These are phyloP conservation scores for Agrocybe praecox DNA, from an alignment of 768 basidiomycete species.

Conservation along the genomic window DNA sequence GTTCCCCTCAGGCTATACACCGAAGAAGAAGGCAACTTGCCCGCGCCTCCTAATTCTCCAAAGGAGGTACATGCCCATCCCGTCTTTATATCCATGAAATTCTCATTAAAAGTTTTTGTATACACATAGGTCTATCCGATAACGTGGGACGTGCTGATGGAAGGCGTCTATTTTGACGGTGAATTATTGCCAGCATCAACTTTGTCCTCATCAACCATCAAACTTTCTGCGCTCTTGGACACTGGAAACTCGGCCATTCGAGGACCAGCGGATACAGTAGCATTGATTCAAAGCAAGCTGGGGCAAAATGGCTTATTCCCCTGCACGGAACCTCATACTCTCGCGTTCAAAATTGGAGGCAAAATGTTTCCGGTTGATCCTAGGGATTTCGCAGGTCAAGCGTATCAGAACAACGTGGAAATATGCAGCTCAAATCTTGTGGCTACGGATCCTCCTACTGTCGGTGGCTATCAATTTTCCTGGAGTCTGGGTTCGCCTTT, in stretches of 20 bases:
- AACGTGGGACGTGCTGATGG: constrained; percentile 73
- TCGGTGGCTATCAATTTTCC: constrained; percentile 64
- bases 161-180: constrained; percentile 75
- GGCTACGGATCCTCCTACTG: constrained; percentile 61
- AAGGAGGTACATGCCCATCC: constrained; percentile 53
- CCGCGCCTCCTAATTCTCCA: constrained; percentile 55
- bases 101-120: constrained; percentile 2
- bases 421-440: constrained; percentile 59
- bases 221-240: constrained; percentile 68
- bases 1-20: constrained; percentile 61
- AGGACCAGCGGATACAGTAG: constrained; percentile 68
- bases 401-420: constrained; percentile 34
- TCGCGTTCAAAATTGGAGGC: constrained; percentile 72
- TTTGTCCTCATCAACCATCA: constrained; percentile 47
- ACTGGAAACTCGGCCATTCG: constrained; percentile 82
- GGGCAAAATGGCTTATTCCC: constrained; percentile 43
- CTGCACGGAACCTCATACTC: constrained; percentile 61
- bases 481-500: constrained; percentile 84
- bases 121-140: constrained; percentile 56
- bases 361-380: constrained; percentile 73
- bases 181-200: constrained; percentile 57
- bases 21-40: constrained; percentile 51
- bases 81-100: neutral
- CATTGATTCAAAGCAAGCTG: constrained; percentile 43
- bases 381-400: constrained; percentile 63